Evolutionary conservation across 2,329 filamentous ascomycete genomes (phyloP).

Genomic region (Chaetomium strumarium): DNA sequence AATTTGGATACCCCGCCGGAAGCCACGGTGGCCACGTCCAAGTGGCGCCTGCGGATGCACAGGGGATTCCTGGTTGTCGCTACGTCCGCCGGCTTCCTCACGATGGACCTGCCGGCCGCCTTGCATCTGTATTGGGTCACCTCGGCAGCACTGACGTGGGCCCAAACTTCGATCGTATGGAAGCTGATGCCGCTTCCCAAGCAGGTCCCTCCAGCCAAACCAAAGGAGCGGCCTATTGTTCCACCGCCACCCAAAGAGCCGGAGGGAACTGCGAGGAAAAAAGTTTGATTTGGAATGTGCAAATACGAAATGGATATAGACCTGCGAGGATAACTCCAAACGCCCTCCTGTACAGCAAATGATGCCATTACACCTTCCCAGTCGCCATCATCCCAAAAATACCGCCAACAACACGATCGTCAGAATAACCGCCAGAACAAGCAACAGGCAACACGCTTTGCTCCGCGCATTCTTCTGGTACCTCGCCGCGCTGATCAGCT

Average conservation of each 20-base stretch:
- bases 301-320: conserved; percentile 4
- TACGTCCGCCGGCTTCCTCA: conserved; percentile 32
- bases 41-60: conserved; percentile 22
- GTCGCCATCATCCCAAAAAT: conserved; percentile 56
- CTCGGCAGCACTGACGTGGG: conserved; percentile 27
- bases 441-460: conserved; percentile 85
- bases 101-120: conserved; percentile 36
- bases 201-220: conserved; percentile 4
- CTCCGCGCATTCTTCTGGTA: conserved; percentile 95
- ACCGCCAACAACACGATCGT: conserved; percentile 86
- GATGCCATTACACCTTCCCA: conserved; percentile 7
- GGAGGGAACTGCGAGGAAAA: neutral
- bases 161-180: conserved; percentile 21
- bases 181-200: conserved; percentile 19
- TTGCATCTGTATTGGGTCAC: conserved; percentile 41
- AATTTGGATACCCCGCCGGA: conserved; percentile 15
- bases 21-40: neutral
- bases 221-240: neutral
- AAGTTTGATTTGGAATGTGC: neutral
- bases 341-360: conserved; percentile 15
- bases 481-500: conserved; percentile 76
- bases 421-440: conserved; percentile 83
- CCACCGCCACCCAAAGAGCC: conserved; percentile 6
- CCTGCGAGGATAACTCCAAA: conserved; percentile 11
- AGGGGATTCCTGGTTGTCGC: conserved; percentile 28